A percentile compares a stretch with the other conserved stretches of the same genome.
phyloP scores from a whole-genome alignment of 495 filamentous ascomycete species.

The Penicillium tannophilum region DNA sequence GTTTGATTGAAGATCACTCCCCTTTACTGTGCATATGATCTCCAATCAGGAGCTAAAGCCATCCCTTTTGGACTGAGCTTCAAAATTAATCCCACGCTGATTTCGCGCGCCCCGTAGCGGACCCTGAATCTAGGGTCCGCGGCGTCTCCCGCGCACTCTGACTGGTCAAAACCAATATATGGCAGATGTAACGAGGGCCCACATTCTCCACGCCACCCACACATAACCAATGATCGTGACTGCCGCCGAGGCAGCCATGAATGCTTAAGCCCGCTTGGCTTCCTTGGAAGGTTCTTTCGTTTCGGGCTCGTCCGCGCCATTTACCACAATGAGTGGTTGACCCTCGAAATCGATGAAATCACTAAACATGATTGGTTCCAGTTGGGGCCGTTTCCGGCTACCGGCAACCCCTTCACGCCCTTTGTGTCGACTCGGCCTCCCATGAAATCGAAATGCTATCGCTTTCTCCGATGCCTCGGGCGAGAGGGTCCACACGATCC shows the following conservation, averaged over 20 bases:
- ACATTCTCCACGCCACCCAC: conserved; percentile 4
- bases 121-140: neutral
- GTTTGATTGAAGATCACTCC: neutral
- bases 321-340: neutral
- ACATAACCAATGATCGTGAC: neutral
- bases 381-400: neutral
- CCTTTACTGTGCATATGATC: neutral
- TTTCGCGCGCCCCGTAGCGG: neutral
- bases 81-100: neutral
- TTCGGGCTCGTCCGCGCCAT: conserved; percentile 2
- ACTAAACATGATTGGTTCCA: neutral
- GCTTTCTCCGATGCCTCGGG: neutral
- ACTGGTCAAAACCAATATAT: neutral
- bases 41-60: neutral
- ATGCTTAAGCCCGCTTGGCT: conserved; percentile 9
- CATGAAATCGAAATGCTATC: neutral
- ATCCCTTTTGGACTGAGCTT: neutral
- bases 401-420: neutral
- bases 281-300: neutral
- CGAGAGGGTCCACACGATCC: neutral
- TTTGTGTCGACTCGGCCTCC: neutral
- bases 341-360: too few species aligned
- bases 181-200: conserved; percentile 4
- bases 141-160: neutral
- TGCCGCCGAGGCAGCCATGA: neutral